phyloP scores from a whole-genome alignment of 805 yeast genomes.

The Kodamaea restingae region DNA sequence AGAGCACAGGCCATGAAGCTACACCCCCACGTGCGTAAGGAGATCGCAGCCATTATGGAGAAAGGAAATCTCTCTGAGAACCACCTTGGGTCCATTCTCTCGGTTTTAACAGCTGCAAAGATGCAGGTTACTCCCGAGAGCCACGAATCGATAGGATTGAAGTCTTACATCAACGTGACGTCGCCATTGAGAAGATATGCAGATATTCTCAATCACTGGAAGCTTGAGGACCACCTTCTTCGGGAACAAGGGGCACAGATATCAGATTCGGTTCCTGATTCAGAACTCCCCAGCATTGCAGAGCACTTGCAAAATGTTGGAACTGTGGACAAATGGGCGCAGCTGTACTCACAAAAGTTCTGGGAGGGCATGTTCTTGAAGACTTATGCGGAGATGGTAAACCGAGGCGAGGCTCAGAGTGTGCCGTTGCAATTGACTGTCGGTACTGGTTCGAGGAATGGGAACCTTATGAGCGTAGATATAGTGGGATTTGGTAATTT shows the following conservation, averaged over 20 bases:
- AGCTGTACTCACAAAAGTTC: constrained; percentile 24
- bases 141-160: constrained; percentile 65
- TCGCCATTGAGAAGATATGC: constrained; percentile 34
- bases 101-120: constrained; percentile 51
- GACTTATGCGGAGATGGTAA: constrained; percentile 22
- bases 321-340: constrained; percentile 21
- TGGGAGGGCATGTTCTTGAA: constrained; percentile 37
- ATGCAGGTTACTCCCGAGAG: constrained; percentile 40
- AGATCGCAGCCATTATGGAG: constrained; percentile 21
- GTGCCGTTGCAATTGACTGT: constrained; percentile 23
- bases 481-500: constrained; percentile 24
- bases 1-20: constrained; percentile 32
- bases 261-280: constrained; percentile 2
- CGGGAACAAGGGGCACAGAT: background rate
- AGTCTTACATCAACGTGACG: constrained; percentile 67
- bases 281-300: constrained; percentile 11
- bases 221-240: constrained; percentile 20
- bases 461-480: constrained; percentile 22
- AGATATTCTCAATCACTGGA: constrained; percentile 65
- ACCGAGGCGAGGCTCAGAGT: constrained; percentile 13
- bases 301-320: constrained; percentile 33
- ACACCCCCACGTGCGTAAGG: constrained; percentile 17
- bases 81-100: constrained; percentile 41
- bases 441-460: constrained; percentile 23
- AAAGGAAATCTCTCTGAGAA: constrained; percentile 24